Evolutionary conservation across 192 early-diverging fungal species (phyloP).

Genomic region (Umbelopsis isabellina): DNA sequence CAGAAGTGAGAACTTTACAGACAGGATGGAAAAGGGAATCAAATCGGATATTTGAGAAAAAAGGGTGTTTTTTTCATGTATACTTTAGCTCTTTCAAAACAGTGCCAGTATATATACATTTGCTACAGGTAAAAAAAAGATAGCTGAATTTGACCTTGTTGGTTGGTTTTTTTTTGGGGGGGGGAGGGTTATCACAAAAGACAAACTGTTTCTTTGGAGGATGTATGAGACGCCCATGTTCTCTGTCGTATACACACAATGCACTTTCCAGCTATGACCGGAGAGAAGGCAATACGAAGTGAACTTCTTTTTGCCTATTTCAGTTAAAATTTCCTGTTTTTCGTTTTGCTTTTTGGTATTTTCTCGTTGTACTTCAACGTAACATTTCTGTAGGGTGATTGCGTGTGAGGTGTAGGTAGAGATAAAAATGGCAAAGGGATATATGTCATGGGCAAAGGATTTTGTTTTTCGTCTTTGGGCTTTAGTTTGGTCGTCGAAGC

Average conservation of each 20-base stretch:
- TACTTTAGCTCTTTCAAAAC: too few species aligned
- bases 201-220: slow-evolving; percentile 4
- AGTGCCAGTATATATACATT: slow-evolving; percentile 1
- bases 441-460: too few species aligned
- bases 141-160: neutral
- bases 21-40: neutral
- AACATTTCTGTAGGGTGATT: neutral
- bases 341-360: too few species aligned
- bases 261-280: neutral
- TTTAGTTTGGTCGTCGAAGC: slow-evolving; percentile 19
- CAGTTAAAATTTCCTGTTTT: too few species aligned
- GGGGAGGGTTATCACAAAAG: neutral
- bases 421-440: neutral
- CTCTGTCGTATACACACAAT: neutral
- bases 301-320: too few species aligned
- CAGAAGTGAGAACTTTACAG: neutral
- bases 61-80: too few species aligned
- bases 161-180: neutral
- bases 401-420: neutral
- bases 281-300: neutral
- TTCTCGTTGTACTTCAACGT: too few species aligned
- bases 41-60: neutral
- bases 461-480: too few species aligned
- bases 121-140: neutral
- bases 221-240: slow-evolving; percentile 2